A percentile compares a stretch with the other conserved stretches of the same genome.
These are phyloP conservation scores for Vicia sativa DNA, from an alignment of 306 rosid species.

Conservation along the genomic window DNA sequence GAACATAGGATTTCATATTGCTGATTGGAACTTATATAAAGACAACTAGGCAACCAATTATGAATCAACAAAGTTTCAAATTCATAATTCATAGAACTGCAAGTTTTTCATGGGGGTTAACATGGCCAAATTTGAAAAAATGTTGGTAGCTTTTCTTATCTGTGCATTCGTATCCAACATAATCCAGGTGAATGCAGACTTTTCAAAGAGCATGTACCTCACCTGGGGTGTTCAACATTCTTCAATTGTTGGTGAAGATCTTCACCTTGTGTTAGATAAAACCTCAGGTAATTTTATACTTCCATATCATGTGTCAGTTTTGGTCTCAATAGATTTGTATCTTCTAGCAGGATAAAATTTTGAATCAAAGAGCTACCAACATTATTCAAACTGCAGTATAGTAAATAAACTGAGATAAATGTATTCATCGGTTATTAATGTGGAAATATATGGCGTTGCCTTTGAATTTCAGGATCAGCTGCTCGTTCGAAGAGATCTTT, in stretches of 20 bases:
- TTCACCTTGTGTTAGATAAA: slow-evolving; percentile 66
- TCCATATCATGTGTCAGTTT: slow-evolving; percentile 13
- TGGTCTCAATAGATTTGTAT: slow-evolving; percentile 22
- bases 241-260: slow-evolving; percentile 58
- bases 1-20: slow-evolving; percentile 31
- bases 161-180: slow-evolving; percentile 42
- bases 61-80: slow-evolving; percentile 39
- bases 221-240: slow-evolving; percentile 60
- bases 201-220: slow-evolving; percentile 61
- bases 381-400: not conserved
- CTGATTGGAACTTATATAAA: slow-evolving; percentile 48
- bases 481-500: slow-evolving; percentile 63
- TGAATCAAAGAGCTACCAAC: slow-evolving; percentile 23
- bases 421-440: slow-evolving; percentile 9
- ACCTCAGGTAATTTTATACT: slow-evolving; percentile 51
- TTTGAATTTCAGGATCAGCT: slow-evolving; percentile 64
- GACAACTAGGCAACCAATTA: slow-evolving; percentile 26
- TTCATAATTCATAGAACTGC: not conserved
- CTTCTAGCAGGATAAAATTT: slow-evolving; percentile 1
- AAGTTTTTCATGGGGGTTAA: slow-evolving; percentile 22
- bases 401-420: not conserved
- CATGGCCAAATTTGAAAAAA: slow-evolving; percentile 50
- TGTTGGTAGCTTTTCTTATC: slow-evolving; percentile 45
- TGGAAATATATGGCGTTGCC: slow-evolving; percentile 7
- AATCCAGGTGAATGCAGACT: slow-evolving; percentile 50